Conservation (phyloP, 257 asterid genomes). For the Galeopsis tetrahit region DNA sequence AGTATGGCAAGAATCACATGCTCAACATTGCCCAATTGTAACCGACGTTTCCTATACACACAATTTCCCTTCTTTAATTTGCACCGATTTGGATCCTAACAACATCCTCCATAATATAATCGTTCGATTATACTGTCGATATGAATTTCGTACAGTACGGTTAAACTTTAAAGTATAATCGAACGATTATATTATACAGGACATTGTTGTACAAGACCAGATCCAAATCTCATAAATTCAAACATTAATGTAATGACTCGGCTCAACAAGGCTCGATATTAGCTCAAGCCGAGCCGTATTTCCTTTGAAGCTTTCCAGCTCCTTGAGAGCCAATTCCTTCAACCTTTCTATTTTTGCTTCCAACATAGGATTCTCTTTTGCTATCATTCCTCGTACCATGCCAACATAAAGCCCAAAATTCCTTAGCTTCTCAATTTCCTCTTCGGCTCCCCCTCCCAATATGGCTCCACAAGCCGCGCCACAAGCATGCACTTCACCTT, state of each 20-base stretch:
- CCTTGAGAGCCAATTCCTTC: constrained; percentile 53
- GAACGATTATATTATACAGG: too few species aligned
- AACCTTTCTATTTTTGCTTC: constrained; percentile 41
- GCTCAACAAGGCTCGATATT: constrained; percentile 41
- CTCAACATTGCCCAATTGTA: too few species aligned
- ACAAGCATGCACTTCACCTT: constrained; percentile 63
- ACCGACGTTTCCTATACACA: too few species aligned
- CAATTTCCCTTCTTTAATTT: too few species aligned
- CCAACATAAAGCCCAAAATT: constrained; percentile 62
- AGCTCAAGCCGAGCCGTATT: constrained; percentile 30
- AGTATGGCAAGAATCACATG: too few species aligned
- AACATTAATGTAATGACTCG: background rate
- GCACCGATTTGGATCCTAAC: too few species aligned
- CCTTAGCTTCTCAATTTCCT: constrained; percentile 55
- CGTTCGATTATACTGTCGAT: too few species aligned
- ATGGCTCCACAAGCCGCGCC: constrained; percentile 88
- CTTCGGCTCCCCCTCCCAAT: constrained; percentile 71
- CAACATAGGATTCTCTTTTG: constrained; percentile 23
- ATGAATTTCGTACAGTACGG: too few species aligned
- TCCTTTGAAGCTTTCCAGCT: constrained; percentile 46
- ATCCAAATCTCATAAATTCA: too few species aligned
- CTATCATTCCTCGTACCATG: constrained; percentile 50
- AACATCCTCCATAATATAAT: too few species aligned
- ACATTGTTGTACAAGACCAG: too few species aligned
- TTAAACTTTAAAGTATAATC: too few species aligned